Evolutionary conservation across 768 basidiomycete species (phyloP), one percentile per base, ranked within the genome.

Genomic region (Trametes villosa): DNA sequence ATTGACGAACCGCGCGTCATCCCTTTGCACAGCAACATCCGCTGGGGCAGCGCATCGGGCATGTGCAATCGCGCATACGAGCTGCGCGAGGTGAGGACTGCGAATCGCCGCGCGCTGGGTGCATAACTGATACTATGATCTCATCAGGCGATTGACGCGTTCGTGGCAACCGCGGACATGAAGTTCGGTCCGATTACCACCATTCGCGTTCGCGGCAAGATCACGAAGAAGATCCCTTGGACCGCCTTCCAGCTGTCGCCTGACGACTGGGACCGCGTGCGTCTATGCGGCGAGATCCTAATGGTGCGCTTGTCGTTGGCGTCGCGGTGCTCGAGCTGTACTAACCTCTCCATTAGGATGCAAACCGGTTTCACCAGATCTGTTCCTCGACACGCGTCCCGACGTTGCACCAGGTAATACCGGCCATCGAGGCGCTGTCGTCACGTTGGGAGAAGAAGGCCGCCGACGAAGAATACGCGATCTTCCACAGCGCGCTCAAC

Each of bases 101-200:
- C 34, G 15, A 15, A 5, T 15, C 9, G 7, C 40, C 18, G 5
- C 40, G 40, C 18, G 15, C 18, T 12, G 6, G 8, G 4, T 22
- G 17, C n/a, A 34, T 33, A n/a, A 34, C 27, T 38, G 5, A 8
- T 34, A 2, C 6, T 20, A 11, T 31, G 9, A 22, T 7, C 49
- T 33, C 27, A 13, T 12, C 40, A 67, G 59, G 20, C 62, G 4
- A 59, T 69, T 27, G 59, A 66, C 18, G 9, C 59, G 0, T 66
- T 68, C 41, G 22, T 65, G 18, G 66, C 66, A 67, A 64, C 67
- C 0, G 70, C 74, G 0, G 69, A 75, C 48, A 44, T 66, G 4
- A 58, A 68, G 8, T 76, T 62, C 54, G 71, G 74, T 5, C 70
- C 74, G 3, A 72, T 76, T 46, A 76, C 73, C 0, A 63, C 12